Evolutionary conservation across 345 rosid species (phyloP).

Genomic region (Capsella bursapastoris): DNA sequence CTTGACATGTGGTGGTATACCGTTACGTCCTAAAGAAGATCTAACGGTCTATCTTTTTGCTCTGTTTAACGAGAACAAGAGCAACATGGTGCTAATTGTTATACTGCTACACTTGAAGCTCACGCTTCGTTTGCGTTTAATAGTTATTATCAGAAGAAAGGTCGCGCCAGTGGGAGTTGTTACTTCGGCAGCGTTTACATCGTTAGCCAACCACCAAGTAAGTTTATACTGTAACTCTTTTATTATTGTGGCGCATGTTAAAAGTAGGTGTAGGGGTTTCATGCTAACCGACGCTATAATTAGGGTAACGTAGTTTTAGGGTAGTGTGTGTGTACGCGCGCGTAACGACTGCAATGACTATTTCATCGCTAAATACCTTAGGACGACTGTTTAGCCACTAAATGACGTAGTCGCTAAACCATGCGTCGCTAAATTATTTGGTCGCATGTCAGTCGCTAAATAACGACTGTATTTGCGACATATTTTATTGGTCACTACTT

Average conservation of each 20-base stretch:
- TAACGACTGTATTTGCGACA: no score
- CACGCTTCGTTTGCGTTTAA: constrained; percentile 97
- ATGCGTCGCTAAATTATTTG: no score
- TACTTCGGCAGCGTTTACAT: constrained; percentile 86
- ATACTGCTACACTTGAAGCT: constrained; percentile 72
- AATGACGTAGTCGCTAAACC: no score
- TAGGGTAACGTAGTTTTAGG: constrained; percentile 25
- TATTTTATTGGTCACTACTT: no score
- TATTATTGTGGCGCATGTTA: background rate
- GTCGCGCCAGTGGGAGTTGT: constrained; percentile 74
- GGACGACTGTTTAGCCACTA: no score
- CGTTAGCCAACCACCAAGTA: constrained; percentile 82
- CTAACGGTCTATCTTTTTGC: constrained; percentile 90
- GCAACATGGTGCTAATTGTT: constrained; percentile 76
- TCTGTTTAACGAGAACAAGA: constrained; percentile 85
- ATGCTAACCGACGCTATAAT: background rate
- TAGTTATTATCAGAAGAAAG: constrained; percentile 83
- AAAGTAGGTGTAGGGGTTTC: background rate
- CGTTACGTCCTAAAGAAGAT: constrained; percentile 74
- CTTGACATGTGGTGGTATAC: constrained; percentile 87
- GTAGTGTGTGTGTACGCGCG: background rate
- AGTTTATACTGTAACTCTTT: constrained; percentile 25
- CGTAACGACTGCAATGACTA: no score
- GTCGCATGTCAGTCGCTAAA: no score
- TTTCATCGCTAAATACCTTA: no score